phyloP scores from a whole-genome alignment of 2,329 filamentous ascomycete genomes.

The Fusarium kyushuense region DNA sequence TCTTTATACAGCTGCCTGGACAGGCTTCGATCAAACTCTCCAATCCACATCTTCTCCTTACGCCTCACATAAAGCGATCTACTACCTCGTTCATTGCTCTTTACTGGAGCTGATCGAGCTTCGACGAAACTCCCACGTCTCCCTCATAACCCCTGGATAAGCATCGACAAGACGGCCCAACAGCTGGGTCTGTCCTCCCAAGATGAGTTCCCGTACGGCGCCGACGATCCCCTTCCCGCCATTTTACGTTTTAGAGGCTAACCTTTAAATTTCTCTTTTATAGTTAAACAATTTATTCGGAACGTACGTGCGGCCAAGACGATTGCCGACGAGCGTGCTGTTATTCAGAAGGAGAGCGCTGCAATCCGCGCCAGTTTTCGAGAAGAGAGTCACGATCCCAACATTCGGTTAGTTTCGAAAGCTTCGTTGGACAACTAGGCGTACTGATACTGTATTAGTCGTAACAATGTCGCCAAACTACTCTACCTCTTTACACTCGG shows the following conservation, averaged over 20 bases:
- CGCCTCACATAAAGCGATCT: constrained; percentile 1
- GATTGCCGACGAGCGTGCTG: constrained; percentile 97
- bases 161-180: constrained; percentile 49
- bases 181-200: constrained; percentile 50
- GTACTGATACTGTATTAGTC: constrained; percentile 63
- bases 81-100: constrained; percentile 23
- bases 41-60: constrained; percentile 6
- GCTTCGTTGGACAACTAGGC: not conserved
- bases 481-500: constrained; percentile 98
- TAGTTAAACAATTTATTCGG: constrained; percentile 99
- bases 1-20: constrained; percentile 45
- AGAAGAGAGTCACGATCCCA: constrained; percentile 94
- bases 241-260: constrained; percentile 30
- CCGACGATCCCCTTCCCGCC: constrained; percentile 16
- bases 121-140: constrained; percentile 22
- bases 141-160: constrained; percentile 45
- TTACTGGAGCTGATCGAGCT: constrained; percentile 43
- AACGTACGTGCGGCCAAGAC: constrained; percentile 99
- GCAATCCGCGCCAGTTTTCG: constrained; percentile 97
- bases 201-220: constrained; percentile 57
- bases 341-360: constrained; percentile 99
- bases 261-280: constrained; percentile 19
- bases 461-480: constrained; percentile 98
- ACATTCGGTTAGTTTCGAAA: constrained; percentile 76
- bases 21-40: constrained; percentile 28